phyloP scores from a whole-genome alignment of 139 green algal species.

The Micractinium sp. region DNA sequence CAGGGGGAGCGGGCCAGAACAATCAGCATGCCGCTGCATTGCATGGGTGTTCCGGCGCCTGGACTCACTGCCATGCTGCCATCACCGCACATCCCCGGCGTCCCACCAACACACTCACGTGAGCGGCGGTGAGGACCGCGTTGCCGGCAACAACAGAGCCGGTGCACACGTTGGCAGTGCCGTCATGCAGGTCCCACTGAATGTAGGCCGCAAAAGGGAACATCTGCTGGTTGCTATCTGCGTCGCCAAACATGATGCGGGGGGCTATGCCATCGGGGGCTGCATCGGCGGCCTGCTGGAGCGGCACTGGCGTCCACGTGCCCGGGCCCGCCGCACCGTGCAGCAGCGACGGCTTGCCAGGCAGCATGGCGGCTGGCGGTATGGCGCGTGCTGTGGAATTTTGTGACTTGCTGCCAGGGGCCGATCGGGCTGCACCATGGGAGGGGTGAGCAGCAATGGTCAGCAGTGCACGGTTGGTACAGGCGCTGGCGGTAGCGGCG shows the following conservation, averaged over 20 bases:
- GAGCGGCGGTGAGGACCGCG: neutral
- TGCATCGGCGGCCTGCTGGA: neutral
- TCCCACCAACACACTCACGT: neutral
- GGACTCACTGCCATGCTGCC: neutral
- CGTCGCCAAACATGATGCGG: neutral
- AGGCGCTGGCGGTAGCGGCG: neutral
- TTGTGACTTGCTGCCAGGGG: too few species aligned
- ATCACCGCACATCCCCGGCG: neutral
- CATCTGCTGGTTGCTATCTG: neutral
- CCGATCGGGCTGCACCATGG: too few species aligned
- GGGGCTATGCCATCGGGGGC: neutral
- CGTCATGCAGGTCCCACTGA: neutral
- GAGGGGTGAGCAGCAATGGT: too few species aligned
- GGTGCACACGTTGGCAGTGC: neutral
- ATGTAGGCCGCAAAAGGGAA: conserved; percentile 13
- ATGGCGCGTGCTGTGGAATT: neutral
- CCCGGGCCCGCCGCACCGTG: neutral
- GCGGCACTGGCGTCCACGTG: neutral
- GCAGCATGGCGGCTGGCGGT: neutral
- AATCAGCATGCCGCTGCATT: neutral
- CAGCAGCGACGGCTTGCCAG: neutral
- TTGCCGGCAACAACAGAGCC: neutral
- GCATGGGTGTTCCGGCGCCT: neutral
- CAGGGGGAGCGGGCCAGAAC: neutral
- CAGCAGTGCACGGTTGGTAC: neutral